These are phyloP conservation scores for Coleophoma cylindrospora DNA, from an alignment of 2,329 filamentous ascomycete genomes.

Conservation along the genomic window DNA sequence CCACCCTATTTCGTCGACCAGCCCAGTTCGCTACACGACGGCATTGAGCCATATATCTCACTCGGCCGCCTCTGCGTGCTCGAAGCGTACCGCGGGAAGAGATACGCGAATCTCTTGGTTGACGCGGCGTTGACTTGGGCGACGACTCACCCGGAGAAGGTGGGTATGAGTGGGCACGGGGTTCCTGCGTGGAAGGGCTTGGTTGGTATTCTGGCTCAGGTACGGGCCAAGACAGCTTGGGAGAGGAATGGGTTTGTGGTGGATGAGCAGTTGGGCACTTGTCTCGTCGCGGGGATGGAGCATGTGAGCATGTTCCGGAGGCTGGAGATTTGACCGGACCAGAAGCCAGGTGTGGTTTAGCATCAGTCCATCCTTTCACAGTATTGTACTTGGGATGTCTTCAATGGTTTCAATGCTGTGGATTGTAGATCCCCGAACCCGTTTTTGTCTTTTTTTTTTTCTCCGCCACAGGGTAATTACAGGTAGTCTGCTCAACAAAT, in stretches of 20 bases:
- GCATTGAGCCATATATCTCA: slow-evolving; percentile 73
- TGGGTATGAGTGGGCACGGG: slow-evolving; percentile 32
- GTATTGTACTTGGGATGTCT: too few species aligned
- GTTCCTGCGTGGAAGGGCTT: slow-evolving; percentile 66
- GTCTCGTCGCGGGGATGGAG: slow-evolving; percentile 27
- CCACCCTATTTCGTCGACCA: slow-evolving; percentile 16
- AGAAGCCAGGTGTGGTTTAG: too few species aligned
- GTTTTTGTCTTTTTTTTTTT: too few species aligned
- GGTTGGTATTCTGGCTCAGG: slow-evolving; percentile 77
- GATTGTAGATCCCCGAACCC: too few species aligned
- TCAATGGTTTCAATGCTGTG: too few species aligned
- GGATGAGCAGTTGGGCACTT: slow-evolving; percentile 69
- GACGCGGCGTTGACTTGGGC: slow-evolving; percentile 62
- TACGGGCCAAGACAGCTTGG: slow-evolving; percentile 60
- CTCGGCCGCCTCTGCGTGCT: slow-evolving; percentile 73
- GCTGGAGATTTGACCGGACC: too few species aligned
- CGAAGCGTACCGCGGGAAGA: slow-evolving; percentile 46
- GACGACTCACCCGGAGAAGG: slow-evolving; percentile 46
- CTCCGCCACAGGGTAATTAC: too few species aligned
- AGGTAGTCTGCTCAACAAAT: too few species aligned
- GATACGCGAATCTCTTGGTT: slow-evolving; percentile 7
- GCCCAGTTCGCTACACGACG: slow-evolving; percentile 49
- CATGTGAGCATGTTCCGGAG: too few species aligned
- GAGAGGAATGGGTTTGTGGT: slow-evolving; percentile 65
- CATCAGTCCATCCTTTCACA: too few species aligned